Evolutionary conservation across 1,139 yeast species (phyloP).

Genomic region (Suhomyces bribrorum): DNA sequence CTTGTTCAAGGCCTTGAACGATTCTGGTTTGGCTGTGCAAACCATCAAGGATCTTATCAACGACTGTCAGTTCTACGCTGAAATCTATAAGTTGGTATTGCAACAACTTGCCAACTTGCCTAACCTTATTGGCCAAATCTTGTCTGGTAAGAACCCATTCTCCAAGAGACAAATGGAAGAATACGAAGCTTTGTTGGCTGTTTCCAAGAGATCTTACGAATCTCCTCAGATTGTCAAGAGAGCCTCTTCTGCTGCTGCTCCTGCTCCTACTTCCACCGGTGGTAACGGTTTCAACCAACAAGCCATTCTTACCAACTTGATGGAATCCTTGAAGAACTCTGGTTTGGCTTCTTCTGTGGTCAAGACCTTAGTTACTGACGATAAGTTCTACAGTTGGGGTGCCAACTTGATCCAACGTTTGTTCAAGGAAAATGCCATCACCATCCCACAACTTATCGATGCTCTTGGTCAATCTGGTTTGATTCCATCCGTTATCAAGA

Average conservation of each 20-base stretch:
- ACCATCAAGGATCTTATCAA: slow-evolving; percentile 40
- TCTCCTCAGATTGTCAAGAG: slow-evolving; percentile 7
- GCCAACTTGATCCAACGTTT: slow-evolving; percentile 38
- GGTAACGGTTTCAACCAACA: slow-evolving; percentile 11
- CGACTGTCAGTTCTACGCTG: slow-evolving; percentile 45
- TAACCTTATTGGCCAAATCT: slow-evolving; percentile 24
- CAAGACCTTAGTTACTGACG: slow-evolving; percentile 41
- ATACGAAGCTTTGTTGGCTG: slow-evolving; percentile 7
- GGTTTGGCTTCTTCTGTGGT: slow-evolving; percentile 48
- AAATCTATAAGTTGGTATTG: slow-evolving; percentile 41
- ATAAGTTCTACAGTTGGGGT: slow-evolving; percentile 43
- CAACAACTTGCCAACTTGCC: slow-evolving; percentile 35
- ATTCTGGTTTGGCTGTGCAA: slow-evolving; percentile 45
- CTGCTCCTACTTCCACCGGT: slow-evolving; percentile 3
- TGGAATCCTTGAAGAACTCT: slow-evolving; percentile 49
- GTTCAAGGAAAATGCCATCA: slow-evolving; percentile 33
- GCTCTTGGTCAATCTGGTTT: slow-evolving; percentile 43
- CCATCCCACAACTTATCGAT: slow-evolving; percentile 28
- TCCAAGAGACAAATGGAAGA: slow-evolving; percentile 24
- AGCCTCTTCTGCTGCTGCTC: slow-evolving; percentile 12
- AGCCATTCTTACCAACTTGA: slow-evolving; percentile 35
- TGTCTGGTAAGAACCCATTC: slow-evolving; percentile 21
- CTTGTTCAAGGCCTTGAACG: slow-evolving; percentile 43
- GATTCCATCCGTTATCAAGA: slow-evolving; percentile 38
- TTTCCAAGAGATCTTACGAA: slow-evolving; percentile 13